These are phyloP conservation scores for Colletotrichum plurivorum DNA, from an alignment of 2,329 filamentous ascomycete genomes.

Conservation along the genomic window DNA sequence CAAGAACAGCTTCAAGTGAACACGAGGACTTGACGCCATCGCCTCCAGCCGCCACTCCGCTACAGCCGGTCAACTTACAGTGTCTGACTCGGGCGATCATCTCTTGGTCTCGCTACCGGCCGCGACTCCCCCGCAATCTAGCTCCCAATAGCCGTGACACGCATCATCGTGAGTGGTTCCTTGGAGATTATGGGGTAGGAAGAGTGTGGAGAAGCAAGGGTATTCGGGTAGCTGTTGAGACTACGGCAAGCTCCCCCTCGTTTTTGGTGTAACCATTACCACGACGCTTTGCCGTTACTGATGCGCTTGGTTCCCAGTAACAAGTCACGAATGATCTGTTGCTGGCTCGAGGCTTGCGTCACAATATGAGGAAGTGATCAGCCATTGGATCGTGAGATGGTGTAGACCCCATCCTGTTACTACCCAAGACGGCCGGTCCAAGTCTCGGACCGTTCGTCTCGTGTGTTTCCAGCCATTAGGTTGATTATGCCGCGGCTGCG, in stretches of 20 bases:
- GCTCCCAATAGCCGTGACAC: slow-evolving; percentile 13
- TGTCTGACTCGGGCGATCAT: slow-evolving; percentile 6
- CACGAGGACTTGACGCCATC: too few species aligned
- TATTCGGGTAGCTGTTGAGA: slow-evolving; percentile 21
- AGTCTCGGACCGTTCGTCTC: slow-evolving; percentile 4
- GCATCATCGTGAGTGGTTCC: slow-evolving; percentile 20
- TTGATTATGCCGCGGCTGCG: not conserved
- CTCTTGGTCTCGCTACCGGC: slow-evolving; percentile 10
- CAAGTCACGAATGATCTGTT: not conserved
- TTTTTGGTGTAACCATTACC: slow-evolving; percentile 25
- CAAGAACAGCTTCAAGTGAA: too few species aligned
- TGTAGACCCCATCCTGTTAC: slow-evolving; percentile 1
- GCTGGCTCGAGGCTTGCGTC: slow-evolving; percentile 15
- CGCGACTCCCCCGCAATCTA: slow-evolving; percentile 37
- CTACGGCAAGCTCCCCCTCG: slow-evolving; percentile 9
- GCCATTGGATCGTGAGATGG: slow-evolving; percentile 6
- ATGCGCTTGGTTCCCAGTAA: slow-evolving; percentile 12
- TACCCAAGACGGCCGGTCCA: slow-evolving; percentile 29
- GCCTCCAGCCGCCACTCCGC: not conserved
- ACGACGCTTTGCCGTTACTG: slow-evolving; percentile 22
- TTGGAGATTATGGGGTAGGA: slow-evolving; percentile 31
- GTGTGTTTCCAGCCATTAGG: slow-evolving; percentile 18
- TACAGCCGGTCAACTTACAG: not conserved
- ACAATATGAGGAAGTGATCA: slow-evolving; percentile 12
- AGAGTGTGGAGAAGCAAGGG: slow-evolving; percentile 34